These are phyloP conservation scores for Metarhizium rileyi DNA, from an alignment of 2,329 filamentous ascomycete species.

Conservation along the genomic window DNA sequence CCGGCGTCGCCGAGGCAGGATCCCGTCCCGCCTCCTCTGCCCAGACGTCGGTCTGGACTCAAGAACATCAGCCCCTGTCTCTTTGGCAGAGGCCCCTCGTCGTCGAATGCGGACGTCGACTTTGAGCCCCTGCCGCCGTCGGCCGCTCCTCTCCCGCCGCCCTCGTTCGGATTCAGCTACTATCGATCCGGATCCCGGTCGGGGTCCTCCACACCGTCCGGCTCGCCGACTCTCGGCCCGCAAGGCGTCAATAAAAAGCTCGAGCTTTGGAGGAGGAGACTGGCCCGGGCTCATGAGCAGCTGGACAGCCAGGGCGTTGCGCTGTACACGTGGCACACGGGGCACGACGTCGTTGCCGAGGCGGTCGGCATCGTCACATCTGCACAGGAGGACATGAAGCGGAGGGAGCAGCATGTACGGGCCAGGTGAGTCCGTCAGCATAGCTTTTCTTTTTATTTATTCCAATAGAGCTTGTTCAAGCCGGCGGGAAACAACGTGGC, in stretches of 20 bases:
- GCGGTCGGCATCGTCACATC: constrained; percentile 54
- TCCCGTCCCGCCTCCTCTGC: constrained; percentile 36
- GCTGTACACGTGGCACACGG: constrained; percentile 64
- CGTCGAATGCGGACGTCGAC: constrained; percentile 30
- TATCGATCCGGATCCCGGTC: constrained; percentile 20
- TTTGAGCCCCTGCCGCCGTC: constrained; percentile 30
- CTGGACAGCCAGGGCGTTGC: constrained; percentile 57
- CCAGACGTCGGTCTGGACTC: constrained; percentile 33
- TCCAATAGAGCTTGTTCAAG: no score
- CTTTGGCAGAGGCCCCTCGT: constrained; percentile 18
- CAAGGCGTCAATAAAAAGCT: constrained; percentile 53
- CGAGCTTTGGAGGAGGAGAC: constrained; percentile 60
- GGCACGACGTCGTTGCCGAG: constrained; percentile 58
- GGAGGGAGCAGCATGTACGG: not conserved
- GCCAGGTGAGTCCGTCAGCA: not conserved
- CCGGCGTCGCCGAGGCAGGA: constrained; percentile 12
- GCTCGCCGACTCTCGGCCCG: constrained; percentile 25
- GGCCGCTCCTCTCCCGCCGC: constrained; percentile 12
- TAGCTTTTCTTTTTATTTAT: not conserved
- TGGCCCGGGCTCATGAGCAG: constrained; percentile 52
- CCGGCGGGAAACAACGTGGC: no score
- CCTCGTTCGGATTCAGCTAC: constrained; percentile 12
- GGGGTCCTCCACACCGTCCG: constrained; percentile 22
- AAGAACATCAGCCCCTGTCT: constrained; percentile 23
- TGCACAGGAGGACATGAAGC: constrained; percentile 34